These are phyloP conservation scores for Colletotrichum sp. DNA, from an alignment of 2,329 filamentous ascomycete species.

Conservation along the genomic window DNA sequence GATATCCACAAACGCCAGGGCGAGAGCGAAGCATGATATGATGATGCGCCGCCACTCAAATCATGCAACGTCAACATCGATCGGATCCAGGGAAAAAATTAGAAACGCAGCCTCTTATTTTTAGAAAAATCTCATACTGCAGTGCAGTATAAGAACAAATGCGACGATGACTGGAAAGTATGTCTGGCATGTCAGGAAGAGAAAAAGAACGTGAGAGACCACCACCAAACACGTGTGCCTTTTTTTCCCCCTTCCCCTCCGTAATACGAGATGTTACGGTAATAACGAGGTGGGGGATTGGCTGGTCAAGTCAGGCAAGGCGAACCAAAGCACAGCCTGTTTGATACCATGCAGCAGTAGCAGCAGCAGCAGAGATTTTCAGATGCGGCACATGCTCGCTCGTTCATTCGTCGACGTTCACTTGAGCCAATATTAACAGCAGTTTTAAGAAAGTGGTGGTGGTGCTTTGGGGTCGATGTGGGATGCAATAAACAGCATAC, in stretches of 20 bases:
- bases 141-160: neutral
- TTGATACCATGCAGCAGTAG: neutral
- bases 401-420: neutral
- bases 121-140: neutral
- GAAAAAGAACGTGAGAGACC: neutral
- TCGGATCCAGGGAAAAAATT: neutral
- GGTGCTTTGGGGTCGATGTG: neutral
- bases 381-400: neutral
- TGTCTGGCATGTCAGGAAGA: neutral
- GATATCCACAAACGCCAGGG: neutral
- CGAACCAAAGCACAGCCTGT: neutral
- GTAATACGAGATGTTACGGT: slow-evolving; percentile 1
- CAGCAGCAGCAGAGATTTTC: neutral
- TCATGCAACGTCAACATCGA: neutral
- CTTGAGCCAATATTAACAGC: neutral
- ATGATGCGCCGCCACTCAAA: neutral
- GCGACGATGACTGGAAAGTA: neutral
- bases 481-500: neutral
- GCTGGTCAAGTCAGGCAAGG: neutral
- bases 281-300: neutral
- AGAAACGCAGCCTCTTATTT: neutral
- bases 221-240: neutral
- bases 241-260: neutral
- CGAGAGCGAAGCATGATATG: neutral
- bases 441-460: neutral